Conservation (phyloP, 2,329 filamentous ascomycete genomes). For the Dendryphion nanum region DNA sequence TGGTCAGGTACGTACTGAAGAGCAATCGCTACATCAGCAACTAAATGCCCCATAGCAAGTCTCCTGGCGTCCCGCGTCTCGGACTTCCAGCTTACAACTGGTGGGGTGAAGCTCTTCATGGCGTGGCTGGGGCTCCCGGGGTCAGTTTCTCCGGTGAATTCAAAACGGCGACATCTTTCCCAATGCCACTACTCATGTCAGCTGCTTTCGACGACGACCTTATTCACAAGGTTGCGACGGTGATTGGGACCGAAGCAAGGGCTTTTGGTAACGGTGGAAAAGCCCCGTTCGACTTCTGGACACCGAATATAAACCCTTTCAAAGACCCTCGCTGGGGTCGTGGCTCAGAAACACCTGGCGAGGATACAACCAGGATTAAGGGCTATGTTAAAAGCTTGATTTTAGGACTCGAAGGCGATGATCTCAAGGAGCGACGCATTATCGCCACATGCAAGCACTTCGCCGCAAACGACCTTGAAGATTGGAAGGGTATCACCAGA, state of each 20-base stretch:
- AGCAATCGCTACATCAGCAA: slow-evolving; percentile 40
- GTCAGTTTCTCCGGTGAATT: slow-evolving; percentile 61
- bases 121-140: slow-evolving; percentile 54
- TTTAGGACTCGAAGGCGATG: slow-evolving; percentile 53
- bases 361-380: slow-evolving; percentile 54
- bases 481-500: slow-evolving; percentile 30
- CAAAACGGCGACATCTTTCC: slow-evolving; percentile 64
- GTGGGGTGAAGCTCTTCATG: slow-evolving; percentile 62
- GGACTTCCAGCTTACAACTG: slow-evolving; percentile 56
- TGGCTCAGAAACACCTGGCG: slow-evolving; percentile 55
- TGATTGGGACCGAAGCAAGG: slow-evolving; percentile 61
- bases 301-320: slow-evolving; percentile 67
- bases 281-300: slow-evolving; percentile 58
- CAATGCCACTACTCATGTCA: slow-evolving; percentile 61
- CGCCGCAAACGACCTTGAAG: slow-evolving; percentile 29
- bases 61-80: slow-evolving; percentile 25
- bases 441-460: slow-evolving; percentile 50
- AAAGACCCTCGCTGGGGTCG: slow-evolving; percentile 61
- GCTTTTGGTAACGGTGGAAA: slow-evolving; percentile 63
- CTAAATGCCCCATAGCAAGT: slow-evolving; percentile 48
- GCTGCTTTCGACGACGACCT: slow-evolving; percentile 65
- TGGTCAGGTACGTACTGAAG: slow-evolving; percentile 21
- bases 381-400: slow-evolving; percentile 55
- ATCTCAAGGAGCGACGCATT: slow-evolving; percentile 32
- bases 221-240: slow-evolving; percentile 56